Evolutionary conservation across 129 eudicot species (phyloP), one percentile per base, ranked within the genome.

Genomic region (Flaveria robusta): DNA sequence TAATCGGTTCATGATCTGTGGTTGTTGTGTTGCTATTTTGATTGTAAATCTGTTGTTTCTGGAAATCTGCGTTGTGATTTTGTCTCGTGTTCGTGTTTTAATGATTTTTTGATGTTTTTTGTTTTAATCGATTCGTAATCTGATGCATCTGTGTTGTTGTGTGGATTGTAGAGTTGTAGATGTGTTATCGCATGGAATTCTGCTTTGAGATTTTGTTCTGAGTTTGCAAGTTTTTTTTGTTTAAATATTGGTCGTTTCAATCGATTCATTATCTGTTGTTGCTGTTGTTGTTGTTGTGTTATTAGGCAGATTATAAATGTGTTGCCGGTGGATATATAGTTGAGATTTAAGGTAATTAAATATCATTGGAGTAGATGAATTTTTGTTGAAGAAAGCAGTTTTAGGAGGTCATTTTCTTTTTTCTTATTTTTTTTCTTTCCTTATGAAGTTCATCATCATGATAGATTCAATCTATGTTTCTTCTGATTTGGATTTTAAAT

Each of bases 401-500:
- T 4, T 66, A n/a, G 18, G 27, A 66, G 71, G 19, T 64, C 11
- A 24, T 0, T 20, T 3, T 7, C 3, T 62, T 59, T 64, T n/a
- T 64, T 31, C 4, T 8, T 34, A n/a, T n/a, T 9, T n/a, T 14
- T n/a, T 2, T 65, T 1, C 27, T 24, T 34, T 34, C 39, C 8
- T 34, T 34, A 0, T 34, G 39, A 34, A 34, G 39, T 34, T 68
- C 45, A 9, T 75, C 45, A 7, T 66, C 11, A 8, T 16, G 13
- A n/a, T 34, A 45, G 54, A 66, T 65, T 66, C 67, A 3, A 22
- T 37, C 51, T 67, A 64, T 55, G 29, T 45, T 54, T 39, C n/a
- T n/a, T 31, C 22, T 62, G 20, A 26, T 64, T 29, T 68, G 62
- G 56, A 66, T 66, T 80, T 41, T 73, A 37, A 73, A 74, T 66